Conservation (phyloP, 805 yeast genomes). For the Candida broadrunensis region DNA sequence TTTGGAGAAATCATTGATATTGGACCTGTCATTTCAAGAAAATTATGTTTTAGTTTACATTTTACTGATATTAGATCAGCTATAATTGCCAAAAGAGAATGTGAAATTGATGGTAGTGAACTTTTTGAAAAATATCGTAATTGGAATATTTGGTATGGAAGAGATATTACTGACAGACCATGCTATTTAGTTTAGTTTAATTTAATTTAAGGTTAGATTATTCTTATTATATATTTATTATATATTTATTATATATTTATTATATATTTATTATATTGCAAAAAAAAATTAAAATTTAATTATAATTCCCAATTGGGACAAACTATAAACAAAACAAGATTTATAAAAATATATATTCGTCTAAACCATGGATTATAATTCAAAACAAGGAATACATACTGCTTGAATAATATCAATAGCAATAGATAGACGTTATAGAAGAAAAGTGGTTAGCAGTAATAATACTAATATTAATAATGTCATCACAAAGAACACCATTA, state of each 20-base stretch:
- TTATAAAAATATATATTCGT: neutral
- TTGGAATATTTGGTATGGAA: conserved; percentile 68
- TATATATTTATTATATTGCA: neutral
- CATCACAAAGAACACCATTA: conserved; percentile 22
- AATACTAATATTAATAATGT: too few species aligned
- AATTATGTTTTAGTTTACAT: conserved; percentile 57
- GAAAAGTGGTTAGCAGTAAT: too few species aligned
- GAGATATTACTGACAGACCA: conserved; percentile 62
- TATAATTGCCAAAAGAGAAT: conserved; percentile 51
- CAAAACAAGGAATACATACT: neutral
- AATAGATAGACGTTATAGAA: too few species aligned
- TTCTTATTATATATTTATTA: too few species aligned
- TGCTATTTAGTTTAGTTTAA: conserved; percentile 27
- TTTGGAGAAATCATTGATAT: conserved; percentile 64
- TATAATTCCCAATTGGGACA: conserved; percentile 2
- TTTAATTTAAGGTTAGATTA: neutral
- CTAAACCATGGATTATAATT: neutral
- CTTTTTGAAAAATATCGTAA: conserved; percentile 46
- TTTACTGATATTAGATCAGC: conserved; percentile 60
- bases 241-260: neutral
- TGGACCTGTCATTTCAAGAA: conserved; percentile 64
- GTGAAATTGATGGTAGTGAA: conserved; percentile 25
- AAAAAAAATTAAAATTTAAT: neutral
- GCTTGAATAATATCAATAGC: too few species aligned
- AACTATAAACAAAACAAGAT: conserved; percentile 3